A percentile compares a stretch with the other conserved stretches of the same genome.
Evolutionary conservation across 169 alveolate species (phyloP).

Genomic region (Amoebophrya sp.): DNA sequence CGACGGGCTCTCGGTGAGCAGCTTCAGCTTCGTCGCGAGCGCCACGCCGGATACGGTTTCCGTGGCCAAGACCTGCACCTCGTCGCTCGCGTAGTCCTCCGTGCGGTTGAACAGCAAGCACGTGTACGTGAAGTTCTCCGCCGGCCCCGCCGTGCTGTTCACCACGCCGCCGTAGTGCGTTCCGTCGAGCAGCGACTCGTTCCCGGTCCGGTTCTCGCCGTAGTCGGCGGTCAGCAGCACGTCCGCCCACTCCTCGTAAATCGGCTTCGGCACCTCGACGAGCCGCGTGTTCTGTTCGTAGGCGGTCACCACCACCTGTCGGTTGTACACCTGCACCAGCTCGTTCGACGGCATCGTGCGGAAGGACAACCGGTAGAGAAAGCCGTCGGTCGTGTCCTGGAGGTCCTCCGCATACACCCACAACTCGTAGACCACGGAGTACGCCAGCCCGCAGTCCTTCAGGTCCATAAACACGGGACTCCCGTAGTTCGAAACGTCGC

Average conservation of each 20-base stretch:
- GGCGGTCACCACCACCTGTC: background rate
- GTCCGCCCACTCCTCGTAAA: background rate
- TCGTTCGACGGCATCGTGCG: background rate
- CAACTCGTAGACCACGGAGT: background rate
- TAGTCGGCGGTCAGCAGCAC: background rate
- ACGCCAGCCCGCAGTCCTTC: background rate
- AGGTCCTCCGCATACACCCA: background rate
- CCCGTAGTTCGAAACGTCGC: background rate
- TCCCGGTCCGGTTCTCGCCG: background rate
- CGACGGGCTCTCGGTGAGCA: background rate
- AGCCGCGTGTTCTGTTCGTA: background rate
- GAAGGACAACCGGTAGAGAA: background rate
- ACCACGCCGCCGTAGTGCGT: background rate
- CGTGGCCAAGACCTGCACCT: background rate
- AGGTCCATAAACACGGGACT: background rate
- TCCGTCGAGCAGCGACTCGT: background rate
- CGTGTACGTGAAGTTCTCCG: background rate
- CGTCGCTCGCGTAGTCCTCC: background rate
- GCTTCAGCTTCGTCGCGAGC: background rate
- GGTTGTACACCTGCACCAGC: background rate
- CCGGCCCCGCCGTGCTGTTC: background rate
- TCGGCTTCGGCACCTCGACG: background rate
- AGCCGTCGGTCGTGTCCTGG: background rate
- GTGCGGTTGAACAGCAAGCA: background rate
- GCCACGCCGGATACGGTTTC: background rate